Evolutionary conservation across 306 rosid genomes (phyloP), one percentile per base, ranked within the genome.

Genomic region (Prunus mume): DNA sequence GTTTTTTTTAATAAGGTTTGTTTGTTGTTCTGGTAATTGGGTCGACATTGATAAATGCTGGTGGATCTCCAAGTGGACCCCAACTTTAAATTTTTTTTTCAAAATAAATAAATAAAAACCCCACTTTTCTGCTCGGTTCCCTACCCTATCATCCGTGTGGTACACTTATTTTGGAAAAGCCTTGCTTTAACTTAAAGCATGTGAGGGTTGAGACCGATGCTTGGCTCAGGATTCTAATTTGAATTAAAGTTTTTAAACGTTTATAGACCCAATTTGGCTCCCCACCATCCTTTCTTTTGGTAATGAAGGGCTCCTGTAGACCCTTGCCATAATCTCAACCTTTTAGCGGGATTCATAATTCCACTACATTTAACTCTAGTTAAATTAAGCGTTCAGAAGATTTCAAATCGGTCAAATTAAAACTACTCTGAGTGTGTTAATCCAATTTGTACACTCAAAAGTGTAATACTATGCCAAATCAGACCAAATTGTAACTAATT

Each of bases 151-250:
- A 73, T 71, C 68, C 90, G 82, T 89, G 72, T 34, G 60, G 75
- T 34, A 49, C 91, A 87, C 92, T 87, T 83, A 74, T 76, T 83
- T 83, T 74, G 75, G 58, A 72, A 72, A 73, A 83, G 52, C 22
- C 24, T 89, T 83, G 92, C 96, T 91, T 89, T 86, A 73, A 82
- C 82, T 86, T 81, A 87, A 91, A 91, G 96, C 86, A 73, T 62
- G 80, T 20, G 75, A 28, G 76, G 65, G 78, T 79, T 82, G 88
- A 77, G 84, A 79, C 49, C 54, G 69, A 76, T 30, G 19, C 76
- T 80, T 76, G 49, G 20, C 11, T 7, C 12, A 73, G 69, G 78
- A 20, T 49, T 43, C 65, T 78, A 78, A 86, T 81, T 89, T 84
- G 83, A 87, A 84, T 83, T 76, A 91, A 87, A 84, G 86, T 49